These are phyloP conservation scores for Pythium coloratum DNA, from an alignment of 352 stramenopile genomes.

Conservation along the genomic window DNA sequence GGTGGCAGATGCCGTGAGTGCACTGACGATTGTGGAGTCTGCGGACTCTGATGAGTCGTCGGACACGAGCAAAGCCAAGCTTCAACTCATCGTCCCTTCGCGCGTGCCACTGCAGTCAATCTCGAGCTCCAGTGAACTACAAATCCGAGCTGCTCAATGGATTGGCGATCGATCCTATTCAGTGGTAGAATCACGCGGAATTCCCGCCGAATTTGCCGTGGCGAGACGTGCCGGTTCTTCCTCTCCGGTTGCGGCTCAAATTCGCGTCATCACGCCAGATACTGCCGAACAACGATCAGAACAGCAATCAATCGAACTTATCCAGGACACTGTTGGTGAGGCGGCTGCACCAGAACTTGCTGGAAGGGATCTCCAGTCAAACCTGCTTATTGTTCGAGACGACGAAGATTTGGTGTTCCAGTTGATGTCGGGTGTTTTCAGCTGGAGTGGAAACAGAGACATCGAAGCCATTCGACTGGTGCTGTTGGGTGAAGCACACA, in stretches of 20 bases:
- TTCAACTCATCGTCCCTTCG: conserved; percentile 1
- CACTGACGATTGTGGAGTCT: not conserved
- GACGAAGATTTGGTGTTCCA: conserved; percentile 8
- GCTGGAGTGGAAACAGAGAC: conserved; percentile 9
- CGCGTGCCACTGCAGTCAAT: not conserved
- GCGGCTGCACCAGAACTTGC: not conserved
- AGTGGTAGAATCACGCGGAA: not conserved
- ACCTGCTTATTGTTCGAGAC: not conserved
- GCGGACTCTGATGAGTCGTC: not conserved
- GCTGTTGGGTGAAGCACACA: not conserved
- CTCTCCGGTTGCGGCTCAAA: not conserved
- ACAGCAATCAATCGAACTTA: not conserved
- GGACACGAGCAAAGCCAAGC: not conserved
- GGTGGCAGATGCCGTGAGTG: not conserved
- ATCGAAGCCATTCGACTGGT: conserved; percentile 5
- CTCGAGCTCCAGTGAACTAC: not conserved
- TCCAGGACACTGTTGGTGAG: conserved; percentile 3
- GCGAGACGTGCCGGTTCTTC: not conserved
- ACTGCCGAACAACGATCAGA: conserved; percentile 3
- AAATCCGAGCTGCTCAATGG: not conserved
- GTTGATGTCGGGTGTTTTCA: conserved; percentile 6
- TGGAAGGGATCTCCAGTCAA: not conserved
- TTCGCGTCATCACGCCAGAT: conserved; percentile 1
- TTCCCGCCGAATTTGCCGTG: not conserved
- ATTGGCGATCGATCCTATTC: not conserved